Evolutionary conservation across 495 filamentous ascomycete species (phyloP).

Genomic region (Penicillium taxi): DNA sequence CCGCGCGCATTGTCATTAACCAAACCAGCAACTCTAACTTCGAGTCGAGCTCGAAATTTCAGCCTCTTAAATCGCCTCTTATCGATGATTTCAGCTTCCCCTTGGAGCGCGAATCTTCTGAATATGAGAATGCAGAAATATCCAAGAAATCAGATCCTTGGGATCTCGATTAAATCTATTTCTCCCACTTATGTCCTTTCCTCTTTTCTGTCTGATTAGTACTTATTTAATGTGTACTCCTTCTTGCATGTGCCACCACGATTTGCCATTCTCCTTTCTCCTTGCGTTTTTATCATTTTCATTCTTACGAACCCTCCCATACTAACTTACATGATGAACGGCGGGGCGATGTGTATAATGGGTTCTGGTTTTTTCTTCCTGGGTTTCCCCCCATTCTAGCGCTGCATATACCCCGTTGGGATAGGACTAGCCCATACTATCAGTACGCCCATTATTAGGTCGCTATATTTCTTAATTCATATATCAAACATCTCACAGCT

Average conservation of each 20-base stretch:
- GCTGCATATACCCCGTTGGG: conserved; percentile 15
- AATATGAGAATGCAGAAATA: conserved; percentile 18
- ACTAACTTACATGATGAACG: conserved; percentile 7
- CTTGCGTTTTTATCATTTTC: no score
- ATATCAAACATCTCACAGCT: no score
- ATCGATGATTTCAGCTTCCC: conserved; percentile 39
- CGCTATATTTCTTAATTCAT: no score
- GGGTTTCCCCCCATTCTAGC: conserved; percentile 24
- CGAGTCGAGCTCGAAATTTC: conserved; percentile 6
- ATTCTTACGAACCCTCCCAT: no score
- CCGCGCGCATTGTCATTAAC: conserved; percentile 62
- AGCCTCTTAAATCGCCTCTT: conserved; percentile 1
- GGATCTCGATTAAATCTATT: conserved; percentile 23
- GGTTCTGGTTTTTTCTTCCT: conserved; percentile 10
- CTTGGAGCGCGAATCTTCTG: conserved; percentile 30
- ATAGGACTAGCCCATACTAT: no score
- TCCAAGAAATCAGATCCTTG: conserved; percentile 22
- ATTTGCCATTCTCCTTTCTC: conserved; percentile 1
- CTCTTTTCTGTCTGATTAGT: conserved; percentile 3
- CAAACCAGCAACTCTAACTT: conserved; percentile 14
- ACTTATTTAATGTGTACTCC: conserved; percentile 13
- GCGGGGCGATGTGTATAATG: conserved; percentile 6
- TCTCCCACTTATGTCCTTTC: not conserved
- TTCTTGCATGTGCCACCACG: conserved; percentile 12
- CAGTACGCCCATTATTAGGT: no score